Evolutionary conservation across 1,139 yeast species (phyloP).

Genomic region (Sugiyamaella sp.): DNA sequence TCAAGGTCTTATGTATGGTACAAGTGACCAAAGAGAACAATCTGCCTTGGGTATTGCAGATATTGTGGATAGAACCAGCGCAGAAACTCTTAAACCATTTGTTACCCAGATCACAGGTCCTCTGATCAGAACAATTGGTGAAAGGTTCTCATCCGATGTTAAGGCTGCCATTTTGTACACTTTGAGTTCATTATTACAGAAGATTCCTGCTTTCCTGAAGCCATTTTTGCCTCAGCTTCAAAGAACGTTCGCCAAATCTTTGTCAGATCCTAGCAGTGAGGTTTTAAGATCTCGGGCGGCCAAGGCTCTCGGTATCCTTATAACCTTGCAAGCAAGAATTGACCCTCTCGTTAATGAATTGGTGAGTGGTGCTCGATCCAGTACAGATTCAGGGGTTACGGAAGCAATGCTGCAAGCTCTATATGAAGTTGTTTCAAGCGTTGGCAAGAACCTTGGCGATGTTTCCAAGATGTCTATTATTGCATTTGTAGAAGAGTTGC

Average conservation of each 20-base stretch:
- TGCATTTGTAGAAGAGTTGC: slow-evolving; percentile 65
- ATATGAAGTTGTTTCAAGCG: slow-evolving; percentile 77
- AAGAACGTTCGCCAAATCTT: slow-evolving; percentile 91
- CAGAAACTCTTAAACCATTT: slow-evolving; percentile 76
- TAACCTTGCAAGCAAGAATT: slow-evolving; percentile 88
- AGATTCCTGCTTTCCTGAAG: slow-evolving; percentile 87
- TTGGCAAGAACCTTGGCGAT: slow-evolving; percentile 78
- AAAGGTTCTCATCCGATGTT: slow-evolving; percentile 85
- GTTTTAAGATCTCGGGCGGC: slow-evolving; percentile 85
- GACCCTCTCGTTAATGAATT: slow-evolving; percentile 89
- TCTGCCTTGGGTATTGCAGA: slow-evolving; percentile 92
- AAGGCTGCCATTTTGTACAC: slow-evolving; percentile 91
- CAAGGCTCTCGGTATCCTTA: slow-evolving; percentile 81
- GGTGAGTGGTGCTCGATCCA: slow-evolving; percentile 69
- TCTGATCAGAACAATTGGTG: slow-evolving; percentile 96
- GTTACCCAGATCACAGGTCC: slow-evolving; percentile 98
- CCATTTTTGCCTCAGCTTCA: slow-evolving; percentile 98
- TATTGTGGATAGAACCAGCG: slow-evolving; percentile 82
- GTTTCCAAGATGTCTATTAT: slow-evolving; percentile 69
- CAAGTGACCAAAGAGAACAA: slow-evolving; percentile 76
- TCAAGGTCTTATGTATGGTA: slow-evolving; percentile 96
- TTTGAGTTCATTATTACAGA: slow-evolving; percentile 70
- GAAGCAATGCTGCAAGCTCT: slow-evolving; percentile 86
- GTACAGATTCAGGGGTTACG: slow-evolving; percentile 66
- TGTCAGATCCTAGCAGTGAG: slow-evolving; percentile 68